Base-by-base conservation (phyloP, 208 protist species). In the Wallacemonas collosoma region DNA sequence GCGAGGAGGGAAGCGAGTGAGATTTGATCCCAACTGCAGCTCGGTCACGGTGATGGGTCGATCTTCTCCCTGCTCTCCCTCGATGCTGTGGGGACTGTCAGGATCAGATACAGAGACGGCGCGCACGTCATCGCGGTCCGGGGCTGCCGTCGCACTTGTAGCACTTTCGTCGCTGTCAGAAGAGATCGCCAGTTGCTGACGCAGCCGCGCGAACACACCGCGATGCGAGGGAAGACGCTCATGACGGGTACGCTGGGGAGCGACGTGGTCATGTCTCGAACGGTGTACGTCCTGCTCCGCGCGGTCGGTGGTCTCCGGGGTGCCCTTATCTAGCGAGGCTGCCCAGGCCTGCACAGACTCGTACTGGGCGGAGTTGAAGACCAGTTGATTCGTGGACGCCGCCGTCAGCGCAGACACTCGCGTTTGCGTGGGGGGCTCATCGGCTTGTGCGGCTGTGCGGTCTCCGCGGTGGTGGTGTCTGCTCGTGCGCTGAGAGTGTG, bases 301-400 rank as follows among this genome's bases (percentile, higher is more conserved):
- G 56, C 26, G 6, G 26, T 62, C 36, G 56, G 56, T 9, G 6
- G 43, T 5, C 9, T 8, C 35, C 26, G 56, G 6, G 1, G 7
- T 15, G 14, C 5, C 56, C 35, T 62, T 38, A 9, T 65, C 60
- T 8, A 53, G 60, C 6, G 43, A 44, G 8, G 60, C 43, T 6
- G n/a, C 43, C 60, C 60, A 65, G 41, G 60, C 41, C 40, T 65
- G 41, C 5, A 17, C 43, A 15, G 60, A 65, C 43, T 65, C 60
- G 60, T 65, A 65, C 60, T 65, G 60, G 6, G 60, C 60, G 0
- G 60, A 65, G 60, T 65, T 65, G 60, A 65, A 65, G 7, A 65
- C 60, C 1, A 65, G 60, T 41, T 36, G 60, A 44, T 65, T n/a
- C 36, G 26, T 26, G 26, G 26, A 26, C 26, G 26, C 26, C 26